These are phyloP conservation scores for Durio zibethinus DNA, from an alignment of 345 rosid genomes.

Conservation along the genomic window DNA sequence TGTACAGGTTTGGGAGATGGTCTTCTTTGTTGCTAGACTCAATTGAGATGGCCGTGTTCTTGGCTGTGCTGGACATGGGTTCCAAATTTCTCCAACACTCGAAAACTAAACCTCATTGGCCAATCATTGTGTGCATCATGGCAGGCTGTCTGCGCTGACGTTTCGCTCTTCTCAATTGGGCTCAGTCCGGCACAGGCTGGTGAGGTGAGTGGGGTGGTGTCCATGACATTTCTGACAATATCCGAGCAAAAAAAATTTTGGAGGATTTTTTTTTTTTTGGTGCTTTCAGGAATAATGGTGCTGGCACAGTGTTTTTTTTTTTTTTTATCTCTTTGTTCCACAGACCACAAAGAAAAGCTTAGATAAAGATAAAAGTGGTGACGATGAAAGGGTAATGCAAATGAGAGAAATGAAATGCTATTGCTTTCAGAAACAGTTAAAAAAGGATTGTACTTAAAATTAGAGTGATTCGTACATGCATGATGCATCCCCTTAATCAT, in stretches of 20 bases:
- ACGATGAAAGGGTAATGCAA: slow-evolving; percentile 1
- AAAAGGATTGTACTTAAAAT: neutral
- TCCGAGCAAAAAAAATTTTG: slow-evolving; percentile 44
- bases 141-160: slow-evolving; percentile 58
- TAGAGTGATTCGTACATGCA: neutral
- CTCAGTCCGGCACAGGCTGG: slow-evolving; percentile 74
- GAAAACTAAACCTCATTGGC: slow-evolving; percentile 7
- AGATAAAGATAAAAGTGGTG: neutral
- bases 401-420: slow-evolving; percentile 5
- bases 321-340: slow-evolving; percentile 56
- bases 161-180: slow-evolving; percentile 76
- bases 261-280: slow-evolving; percentile 53
- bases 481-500: neutral
- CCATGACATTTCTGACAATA: slow-evolving; percentile 65
- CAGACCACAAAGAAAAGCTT: slow-evolving; percentile 69
- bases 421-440: neutral
- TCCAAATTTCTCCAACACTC: slow-evolving; percentile 28
- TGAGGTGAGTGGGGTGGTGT: slow-evolving; percentile 61
- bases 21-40: slow-evolving; percentile 20
- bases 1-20: slow-evolving; percentile 50
- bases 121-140: slow-evolving; percentile 20
- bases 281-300: slow-evolving; percentile 51
- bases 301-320: slow-evolving; percentile 43
- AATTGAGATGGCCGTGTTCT: slow-evolving; percentile 23
- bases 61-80: slow-evolving; percentile 34